Percentiles rank a stretch among this genome's conserved stretches.
Evolutionary conservation across 2,329 filamentous ascomycete species (phyloP).

Genomic region (Penicillium polonicum): DNA sequence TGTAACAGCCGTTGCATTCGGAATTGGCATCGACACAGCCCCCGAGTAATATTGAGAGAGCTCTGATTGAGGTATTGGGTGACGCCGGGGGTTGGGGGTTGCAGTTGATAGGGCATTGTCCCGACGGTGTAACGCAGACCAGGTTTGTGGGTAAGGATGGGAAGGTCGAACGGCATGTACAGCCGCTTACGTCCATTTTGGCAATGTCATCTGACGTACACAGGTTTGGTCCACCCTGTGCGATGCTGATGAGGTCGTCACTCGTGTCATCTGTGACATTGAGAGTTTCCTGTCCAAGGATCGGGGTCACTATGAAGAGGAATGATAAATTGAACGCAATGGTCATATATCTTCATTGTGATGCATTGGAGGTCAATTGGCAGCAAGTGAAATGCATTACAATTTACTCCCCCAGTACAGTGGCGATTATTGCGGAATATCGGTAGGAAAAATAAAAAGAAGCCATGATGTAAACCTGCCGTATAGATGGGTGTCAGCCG

Average conservation of each 20-base stretch:
- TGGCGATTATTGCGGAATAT: neutral
- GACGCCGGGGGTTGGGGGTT: neutral
- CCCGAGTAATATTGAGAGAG: neutral
- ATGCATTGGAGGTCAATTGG: neutral
- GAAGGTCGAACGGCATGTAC: neutral
- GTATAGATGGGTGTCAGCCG: neutral
- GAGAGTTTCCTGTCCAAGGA: neutral
- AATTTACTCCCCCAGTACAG: too few relatives aligned
- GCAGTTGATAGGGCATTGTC: neutral
- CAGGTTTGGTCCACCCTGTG: neutral
- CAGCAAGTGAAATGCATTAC: neutral
- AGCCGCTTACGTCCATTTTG: constrained; percentile 1
- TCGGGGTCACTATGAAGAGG: neutral
- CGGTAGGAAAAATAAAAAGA: neutral
- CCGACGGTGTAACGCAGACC: neutral
- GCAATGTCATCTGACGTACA: constrained; percentile 2
- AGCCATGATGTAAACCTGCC: constrained; percentile 6
- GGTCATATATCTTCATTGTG: neutral
- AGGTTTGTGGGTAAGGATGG: neutral
- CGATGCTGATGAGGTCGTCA: neutral
- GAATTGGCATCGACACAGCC: constrained; percentile 1
- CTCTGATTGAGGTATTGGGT: neutral
- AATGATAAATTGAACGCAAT: neutral
- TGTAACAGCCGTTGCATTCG: neutral
- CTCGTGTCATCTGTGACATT: neutral